Evolutionary conservation across 2,329 filamentous ascomycete genomes (phyloP).

Genomic region (Penicillium olsonii): DNA sequence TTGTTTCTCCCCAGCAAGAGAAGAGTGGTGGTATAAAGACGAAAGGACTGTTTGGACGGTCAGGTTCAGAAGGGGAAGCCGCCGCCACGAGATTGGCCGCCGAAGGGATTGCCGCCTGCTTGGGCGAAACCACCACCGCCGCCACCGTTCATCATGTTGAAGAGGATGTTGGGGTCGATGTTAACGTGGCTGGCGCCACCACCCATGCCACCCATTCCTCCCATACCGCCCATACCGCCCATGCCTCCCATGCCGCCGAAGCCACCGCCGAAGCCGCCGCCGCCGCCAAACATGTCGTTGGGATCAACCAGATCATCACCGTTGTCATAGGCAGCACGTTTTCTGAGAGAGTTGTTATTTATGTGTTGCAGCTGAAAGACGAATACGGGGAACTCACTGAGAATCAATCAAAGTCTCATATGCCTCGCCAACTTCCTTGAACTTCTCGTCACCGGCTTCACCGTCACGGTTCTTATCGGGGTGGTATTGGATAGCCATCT

Average conservation of each 20-base stretch:
- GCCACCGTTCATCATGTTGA: conserved; percentile 78
- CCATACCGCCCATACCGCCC: conserved; percentile 56
- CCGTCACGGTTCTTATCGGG: conserved; percentile 92
- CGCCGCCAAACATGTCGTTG: conserved; percentile 77
- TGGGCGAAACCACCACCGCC: conserved; percentile 50
- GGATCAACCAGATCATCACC: conserved; percentile 90
- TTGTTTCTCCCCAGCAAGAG: conserved; percentile 1
- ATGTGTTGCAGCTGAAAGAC: background rate
- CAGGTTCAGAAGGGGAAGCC: conserved; percentile 59
- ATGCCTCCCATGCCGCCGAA: conserved; percentile 56
- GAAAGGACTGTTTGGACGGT: background rate
- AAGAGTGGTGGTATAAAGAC: conserved; percentile 7
- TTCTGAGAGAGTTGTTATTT: conserved; percentile 53
- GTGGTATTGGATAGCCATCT: conserved; percentile 89
- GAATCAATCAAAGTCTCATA: conserved; percentile 94
- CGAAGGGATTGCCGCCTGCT: conserved; percentile 51
- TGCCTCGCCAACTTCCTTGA: conserved; percentile 97
- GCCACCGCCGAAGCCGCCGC: conserved; percentile 52
- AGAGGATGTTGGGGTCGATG: conserved; percentile 76
- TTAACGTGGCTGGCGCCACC: conserved; percentile 47
- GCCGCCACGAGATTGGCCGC: conserved; percentile 44
- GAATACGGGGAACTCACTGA: conserved; percentile 64
- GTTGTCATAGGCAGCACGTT: conserved; percentile 86
- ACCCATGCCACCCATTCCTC: conserved; percentile 61
- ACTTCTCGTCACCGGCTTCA: conserved; percentile 80